Evolutionary conservation across 2,329 filamentous ascomycete genomes (phyloP), one percentile per base, ranked within the genome.

Genomic region (Zasmidium angulare): DNA sequence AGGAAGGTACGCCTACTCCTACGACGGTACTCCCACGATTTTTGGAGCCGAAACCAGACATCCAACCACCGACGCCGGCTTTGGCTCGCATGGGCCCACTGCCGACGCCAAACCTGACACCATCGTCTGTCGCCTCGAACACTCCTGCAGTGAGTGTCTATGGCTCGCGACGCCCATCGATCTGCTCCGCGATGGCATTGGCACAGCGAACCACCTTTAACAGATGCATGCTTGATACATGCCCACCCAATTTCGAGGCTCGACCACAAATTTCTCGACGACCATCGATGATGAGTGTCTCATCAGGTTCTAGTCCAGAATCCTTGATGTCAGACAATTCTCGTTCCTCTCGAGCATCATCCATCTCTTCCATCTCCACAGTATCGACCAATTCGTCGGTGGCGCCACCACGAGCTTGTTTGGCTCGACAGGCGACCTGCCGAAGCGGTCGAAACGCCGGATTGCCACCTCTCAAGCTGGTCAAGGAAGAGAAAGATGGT

Each of bases 31-130:
- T 69, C 2, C 79, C 82, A 49, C 76, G 78, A 55, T 79, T 80
- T 63, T 63, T 83, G 63, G 83, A 85, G 65, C 79, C 81, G 6
- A 80, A 76, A 58, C 75, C 79, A 46, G 77, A 80, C 65, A 73
- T 80, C 61, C 76, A 78, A 55, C 76, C 78, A 46, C 79, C 79
- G 14, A 80, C 84, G 50, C 84, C 85, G n/a, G 77, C 79, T 53
- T 72, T 86, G 63, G 77, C 78, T 43, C 82, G 83, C 55, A 77
- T 84, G 67, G 78, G 77, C 64, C 81, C 84, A 59, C 74, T 87
- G 58, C 84, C 84, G 17, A 88, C 85, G n/a, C 85, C 85, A 54
- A 78, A 81, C 65, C 76, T 86, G 76, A 87, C 85, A 48, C 85
- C 85, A 40, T 82, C 84, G 63, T 78, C 81, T 50, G 75, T 76